A percentile compares a stretch with the other conserved stretches of the same genome.
Conservation (phyloP, 2,329 filamentous ascomycete genomes). For the Aspergillus neoniger region DNA sequence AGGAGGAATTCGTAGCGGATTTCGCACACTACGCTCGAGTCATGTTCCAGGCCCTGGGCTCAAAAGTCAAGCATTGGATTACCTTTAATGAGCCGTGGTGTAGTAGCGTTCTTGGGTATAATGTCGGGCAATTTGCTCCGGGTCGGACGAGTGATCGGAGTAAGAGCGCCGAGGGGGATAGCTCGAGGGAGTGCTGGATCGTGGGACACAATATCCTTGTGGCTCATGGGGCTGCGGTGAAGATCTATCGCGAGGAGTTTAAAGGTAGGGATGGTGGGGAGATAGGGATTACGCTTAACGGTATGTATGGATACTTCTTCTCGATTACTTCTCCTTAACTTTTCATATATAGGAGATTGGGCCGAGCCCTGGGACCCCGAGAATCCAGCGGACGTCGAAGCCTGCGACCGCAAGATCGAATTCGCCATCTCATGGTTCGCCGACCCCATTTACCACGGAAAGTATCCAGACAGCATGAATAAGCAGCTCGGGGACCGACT, state of each 20-base stretch:
- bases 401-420: conserved; percentile 78
- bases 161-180: conserved; percentile 72
- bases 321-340: no score
- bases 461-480: conserved; percentile 81
- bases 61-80: conserved; percentile 83
- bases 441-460: conserved; percentile 81
- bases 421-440: conserved; percentile 88
- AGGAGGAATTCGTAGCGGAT: conserved; percentile 78
- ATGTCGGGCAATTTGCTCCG: conserved; percentile 74
- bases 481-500: conserved; percentile 77
- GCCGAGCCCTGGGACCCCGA: conserved; percentile 79
- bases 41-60: conserved; percentile 70
- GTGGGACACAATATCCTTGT: conserved; percentile 79
- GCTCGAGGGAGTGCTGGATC: conserved; percentile 75
- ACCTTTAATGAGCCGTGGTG: conserved; percentile 93
- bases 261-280: conserved; percentile 70
- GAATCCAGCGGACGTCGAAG: conserved; percentile 73
- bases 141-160: conserved; percentile 76
- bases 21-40: conserved; percentile 77
- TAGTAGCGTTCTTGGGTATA: conserved; percentile 77
- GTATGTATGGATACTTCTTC: conserved; percentile 40
- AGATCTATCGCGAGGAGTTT: conserved; percentile 80
- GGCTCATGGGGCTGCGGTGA: conserved; percentile 78
- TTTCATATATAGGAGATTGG: conserved; percentile 63
- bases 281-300: conserved; percentile 87